These are phyloP conservation scores for Amanita molliuscula DNA, from an alignment of 768 basidiomycete genomes.

Conservation along the genomic window DNA sequence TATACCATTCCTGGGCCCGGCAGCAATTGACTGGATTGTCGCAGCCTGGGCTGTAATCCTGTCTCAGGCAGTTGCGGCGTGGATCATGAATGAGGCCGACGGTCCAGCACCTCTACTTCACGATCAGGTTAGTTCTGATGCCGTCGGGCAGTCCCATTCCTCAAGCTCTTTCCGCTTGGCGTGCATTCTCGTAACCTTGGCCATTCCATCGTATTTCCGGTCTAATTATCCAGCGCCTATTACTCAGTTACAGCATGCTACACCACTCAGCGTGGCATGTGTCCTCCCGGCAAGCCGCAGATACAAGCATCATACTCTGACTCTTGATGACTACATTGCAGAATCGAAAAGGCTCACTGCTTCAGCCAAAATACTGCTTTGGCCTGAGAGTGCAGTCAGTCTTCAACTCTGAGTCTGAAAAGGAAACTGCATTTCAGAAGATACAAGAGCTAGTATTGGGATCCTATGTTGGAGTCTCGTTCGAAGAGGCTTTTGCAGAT, in stretches of 20 bases:
- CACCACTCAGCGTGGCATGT: slow-evolving; percentile 57
- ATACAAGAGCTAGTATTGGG: slow-evolving; percentile 27
- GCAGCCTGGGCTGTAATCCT: slow-evolving; percentile 69
- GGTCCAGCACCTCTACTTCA: slow-evolving; percentile 9
- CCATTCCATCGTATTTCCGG: slow-evolving; percentile 46
- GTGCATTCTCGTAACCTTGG: slow-evolving; percentile 30
- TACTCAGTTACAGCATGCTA: slow-evolving; percentile 26
- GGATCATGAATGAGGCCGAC: slow-evolving; percentile 39
- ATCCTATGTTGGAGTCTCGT: slow-evolving; percentile 58
- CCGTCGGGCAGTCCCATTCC: slow-evolving; percentile 1
- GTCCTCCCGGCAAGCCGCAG: slow-evolving; percentile 42
- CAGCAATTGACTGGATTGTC: slow-evolving; percentile 60
- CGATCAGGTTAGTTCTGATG: slow-evolving; percentile 8
- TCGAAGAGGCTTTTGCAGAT: slow-evolving; percentile 46
- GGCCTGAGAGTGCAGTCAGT: slow-evolving; percentile 76
- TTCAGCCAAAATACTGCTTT: slow-evolving; percentile 50
- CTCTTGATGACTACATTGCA: slow-evolving; percentile 48
- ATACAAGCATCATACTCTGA: slow-evolving; percentile 29
- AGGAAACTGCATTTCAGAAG: slow-evolving; percentile 33
- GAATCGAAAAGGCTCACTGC: slow-evolving; percentile 39
- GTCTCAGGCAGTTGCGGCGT: slow-evolving; percentile 40
- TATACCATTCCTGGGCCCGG: slow-evolving; percentile 43
- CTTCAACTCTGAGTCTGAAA: slow-evolving; percentile 44
- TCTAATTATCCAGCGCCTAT: slow-evolving; percentile 28
- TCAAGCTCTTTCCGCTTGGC: slow-evolving; percentile 17